These are phyloP conservation scores for Mucor lusitanicus DNA, from an alignment of 371 early-diverging fungal genomes.

Conservation along the genomic window DNA sequence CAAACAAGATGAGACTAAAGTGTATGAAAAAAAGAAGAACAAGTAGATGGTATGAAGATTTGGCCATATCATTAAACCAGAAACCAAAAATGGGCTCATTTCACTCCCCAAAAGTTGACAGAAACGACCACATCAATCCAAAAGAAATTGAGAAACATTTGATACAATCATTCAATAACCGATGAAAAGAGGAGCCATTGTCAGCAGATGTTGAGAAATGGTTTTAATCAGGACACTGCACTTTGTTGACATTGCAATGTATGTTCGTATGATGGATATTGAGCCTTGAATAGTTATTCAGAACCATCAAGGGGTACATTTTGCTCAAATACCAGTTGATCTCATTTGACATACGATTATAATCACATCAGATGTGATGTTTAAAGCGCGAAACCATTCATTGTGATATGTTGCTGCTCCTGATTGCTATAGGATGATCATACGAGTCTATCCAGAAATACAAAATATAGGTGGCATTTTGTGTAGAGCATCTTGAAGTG, in stretches of 20 bases:
- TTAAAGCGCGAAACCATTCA: not conserved
- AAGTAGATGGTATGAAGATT: not conserved
- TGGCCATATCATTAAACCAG: not conserved
- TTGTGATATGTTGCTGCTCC: not conserved
- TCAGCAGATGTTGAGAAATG: not conserved
- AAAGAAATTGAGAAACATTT: slow-evolving; percentile 10
- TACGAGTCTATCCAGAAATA: not conserved
- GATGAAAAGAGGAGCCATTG: not conserved
- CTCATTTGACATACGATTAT: not conserved
- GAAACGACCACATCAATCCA: slow-evolving; percentile 2
- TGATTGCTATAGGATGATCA: not conserved
- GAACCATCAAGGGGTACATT: not conserved
- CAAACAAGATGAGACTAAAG: not conserved
- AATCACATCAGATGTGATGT: not conserved
- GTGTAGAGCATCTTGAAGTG: not conserved
- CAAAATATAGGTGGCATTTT: not conserved
- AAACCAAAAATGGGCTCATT: slow-evolving; percentile 1
- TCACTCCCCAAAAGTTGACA: slow-evolving; percentile 22
- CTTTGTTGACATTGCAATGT: not conserved
- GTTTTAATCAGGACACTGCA: not conserved
- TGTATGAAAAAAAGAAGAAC: slow-evolving; percentile 1
- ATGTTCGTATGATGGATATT: not conserved
- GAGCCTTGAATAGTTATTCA: not conserved
- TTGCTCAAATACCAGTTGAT: not conserved
- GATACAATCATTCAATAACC: not conserved